Evolutionary conservation across 2,329 filamentous ascomycete species (phyloP), one percentile per base, ranked within the genome.

Genomic region (Colletotrichum australisinense): DNA sequence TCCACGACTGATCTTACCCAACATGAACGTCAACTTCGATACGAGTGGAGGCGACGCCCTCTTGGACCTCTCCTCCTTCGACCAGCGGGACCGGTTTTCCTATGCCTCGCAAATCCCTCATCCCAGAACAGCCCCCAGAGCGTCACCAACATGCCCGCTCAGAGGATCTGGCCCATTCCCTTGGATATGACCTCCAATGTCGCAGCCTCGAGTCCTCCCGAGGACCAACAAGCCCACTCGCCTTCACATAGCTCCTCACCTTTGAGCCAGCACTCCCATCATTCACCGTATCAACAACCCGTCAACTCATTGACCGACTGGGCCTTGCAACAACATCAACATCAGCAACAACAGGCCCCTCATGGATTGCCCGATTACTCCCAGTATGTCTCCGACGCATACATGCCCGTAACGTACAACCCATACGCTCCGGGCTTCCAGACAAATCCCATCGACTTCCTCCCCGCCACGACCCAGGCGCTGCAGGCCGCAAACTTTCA

Each of bases 21-120:
- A 80, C 80, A 85, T 86, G 90, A 88, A 87, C 83, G 88, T 89
- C 85, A 88, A 91, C 80, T 92, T 89, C 85, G 88, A 88, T 83
- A 80, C 84, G 81, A 85, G 85, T 80, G 86, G 86, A 83, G 87
- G 86, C 82, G 89, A 92, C 82, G 88, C 86, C 80, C 86, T 92
- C 80, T 80, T 92, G 80, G 90, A 92, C 80, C 85, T 92, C 80
- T 87, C 84, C 78, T 73, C 71, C n/a, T 92, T 88, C 83, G 88
- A 92, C 81, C 87, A 87, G 79, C 86, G 87, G 83, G 86, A 89
- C 77, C 87, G 87, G 80, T 89, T 89, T 79, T 86, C 87, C 76
- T 86, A 85, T 82, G 85, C 84, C 65, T 85, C 84, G 81, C 77
- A 83, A 81, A 75, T 83, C 82, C 72, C 49, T 75, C 74, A 19